Percentiles rank a stretch among this genome's conserved stretches.
phyloP scores from a whole-genome alignment of 192 early-diverging fungal genomes.

The Podila epigama region DNA sequence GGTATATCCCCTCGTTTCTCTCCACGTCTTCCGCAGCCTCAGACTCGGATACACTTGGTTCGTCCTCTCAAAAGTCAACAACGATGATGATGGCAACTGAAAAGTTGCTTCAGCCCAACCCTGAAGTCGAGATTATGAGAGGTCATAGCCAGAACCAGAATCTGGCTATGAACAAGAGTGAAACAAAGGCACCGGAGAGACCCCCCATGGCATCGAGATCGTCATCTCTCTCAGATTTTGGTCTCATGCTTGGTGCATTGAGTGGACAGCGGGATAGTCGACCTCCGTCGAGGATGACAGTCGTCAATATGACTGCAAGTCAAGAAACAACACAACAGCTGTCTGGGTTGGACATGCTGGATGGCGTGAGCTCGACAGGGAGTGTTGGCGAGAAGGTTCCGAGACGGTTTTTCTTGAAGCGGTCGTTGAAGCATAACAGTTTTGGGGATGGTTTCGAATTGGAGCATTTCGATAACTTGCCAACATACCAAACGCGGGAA shows the following conservation, averaged over 20 bases:
- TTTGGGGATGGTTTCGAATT: slow-evolving; percentile 44
- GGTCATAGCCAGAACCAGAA: background rate
- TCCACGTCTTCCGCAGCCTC: background rate
- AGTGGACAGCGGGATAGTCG: slow-evolving; percentile 22
- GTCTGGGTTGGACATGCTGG: slow-evolving; percentile 11
- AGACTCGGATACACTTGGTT: background rate
- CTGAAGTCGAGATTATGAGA: no score
- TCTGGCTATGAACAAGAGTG: background rate
- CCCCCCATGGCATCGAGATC: slow-evolving; percentile 15
- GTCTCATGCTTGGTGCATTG: slow-evolving; percentile 10
- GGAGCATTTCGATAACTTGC: slow-evolving; percentile 38
- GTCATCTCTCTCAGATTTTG: slow-evolving; percentile 28
- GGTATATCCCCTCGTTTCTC: slow-evolving; percentile 24
- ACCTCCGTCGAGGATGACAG: slow-evolving; percentile 18
- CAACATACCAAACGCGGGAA: background rate
- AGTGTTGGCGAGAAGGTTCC: slow-evolving; percentile 9
- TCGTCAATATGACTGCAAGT: slow-evolving; percentile 1
- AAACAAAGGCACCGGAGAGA: background rate
- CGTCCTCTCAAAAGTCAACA: no score
- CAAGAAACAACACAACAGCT: slow-evolving; percentile 15
- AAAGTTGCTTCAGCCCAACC: no score
- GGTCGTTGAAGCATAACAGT: slow-evolving; percentile 19
- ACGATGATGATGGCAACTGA: no score
- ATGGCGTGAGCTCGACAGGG: background rate
- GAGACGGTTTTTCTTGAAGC: slow-evolving; percentile 18